Conservation (phyloP, 176 grass and related monocot species). For the Neostapfia colusana region DNA sequence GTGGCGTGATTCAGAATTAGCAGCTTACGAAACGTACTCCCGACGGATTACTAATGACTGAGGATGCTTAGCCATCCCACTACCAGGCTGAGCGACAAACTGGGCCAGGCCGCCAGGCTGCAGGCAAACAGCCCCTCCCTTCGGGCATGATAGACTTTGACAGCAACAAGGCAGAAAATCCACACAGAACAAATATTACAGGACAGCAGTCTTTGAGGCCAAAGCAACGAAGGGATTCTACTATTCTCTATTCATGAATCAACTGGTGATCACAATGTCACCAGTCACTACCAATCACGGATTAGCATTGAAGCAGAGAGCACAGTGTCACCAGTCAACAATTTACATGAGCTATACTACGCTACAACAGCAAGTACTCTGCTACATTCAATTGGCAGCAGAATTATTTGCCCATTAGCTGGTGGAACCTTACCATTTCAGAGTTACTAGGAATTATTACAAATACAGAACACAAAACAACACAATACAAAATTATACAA, state of each 20-base stretch:
- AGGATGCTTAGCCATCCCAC: too few relatives aligned
- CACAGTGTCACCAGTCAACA: not conserved
- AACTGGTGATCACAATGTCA: not conserved
- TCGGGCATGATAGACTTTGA: not conserved
- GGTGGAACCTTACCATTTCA: not conserved
- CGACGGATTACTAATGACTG: too few relatives aligned
- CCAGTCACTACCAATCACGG: not conserved
- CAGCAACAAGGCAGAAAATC: not conserved
- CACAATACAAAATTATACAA: not conserved
- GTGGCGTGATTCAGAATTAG: too few relatives aligned
- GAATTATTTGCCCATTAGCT: too few relatives aligned
- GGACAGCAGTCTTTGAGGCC: too few relatives aligned
- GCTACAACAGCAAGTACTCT: not conserved
- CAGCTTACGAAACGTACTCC: too few relatives aligned
- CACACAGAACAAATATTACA: too few relatives aligned
- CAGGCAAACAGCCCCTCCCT: not conserved
- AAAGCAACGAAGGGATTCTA: too few relatives aligned
- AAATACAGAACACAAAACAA: not conserved
- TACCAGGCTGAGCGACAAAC: too few relatives aligned
- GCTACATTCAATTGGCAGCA: not conserved
- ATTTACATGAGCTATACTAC: not conserved
- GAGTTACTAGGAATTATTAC: too few relatives aligned
- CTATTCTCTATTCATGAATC: too few relatives aligned
- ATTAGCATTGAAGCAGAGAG: not conserved
- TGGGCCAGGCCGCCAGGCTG: too few relatives aligned